phyloP scores from a whole-genome alignment of 192 early-diverging fungal genomes.

The Mortierella alpina region DNA sequence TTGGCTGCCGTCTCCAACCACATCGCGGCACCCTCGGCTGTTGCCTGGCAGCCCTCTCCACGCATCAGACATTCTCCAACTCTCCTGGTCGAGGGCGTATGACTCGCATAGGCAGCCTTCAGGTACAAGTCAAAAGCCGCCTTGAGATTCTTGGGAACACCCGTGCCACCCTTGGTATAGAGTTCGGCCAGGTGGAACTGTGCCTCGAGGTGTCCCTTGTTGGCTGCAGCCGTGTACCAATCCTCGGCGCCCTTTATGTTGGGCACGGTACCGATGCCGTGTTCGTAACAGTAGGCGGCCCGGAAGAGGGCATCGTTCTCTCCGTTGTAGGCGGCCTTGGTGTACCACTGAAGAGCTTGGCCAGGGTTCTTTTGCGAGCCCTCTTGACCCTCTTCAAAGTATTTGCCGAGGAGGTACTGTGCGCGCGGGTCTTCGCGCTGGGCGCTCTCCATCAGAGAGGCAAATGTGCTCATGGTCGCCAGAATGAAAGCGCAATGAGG shows the following conservation, averaged over 20 bases:
- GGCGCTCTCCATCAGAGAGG: conserved; percentile 52
- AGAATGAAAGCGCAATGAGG: neutral
- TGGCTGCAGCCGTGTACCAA: conserved; percentile 73
- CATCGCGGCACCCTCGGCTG: conserved; percentile 51
- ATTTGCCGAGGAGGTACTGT: conserved; percentile 81
- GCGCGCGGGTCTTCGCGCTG: conserved; percentile 65
- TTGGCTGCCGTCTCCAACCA: conserved; percentile 52
- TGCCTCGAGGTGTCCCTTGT: conserved; percentile 69
- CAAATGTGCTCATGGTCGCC: conserved; percentile 23
- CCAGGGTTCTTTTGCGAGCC: conserved; percentile 59
- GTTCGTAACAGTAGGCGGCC: conserved; percentile 75
- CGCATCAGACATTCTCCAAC: conserved; percentile 52
- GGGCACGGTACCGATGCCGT: conserved; percentile 66
- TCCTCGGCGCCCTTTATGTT: conserved; percentile 62
- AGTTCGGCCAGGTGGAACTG: conserved; percentile 65
- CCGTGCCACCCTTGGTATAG: conserved; percentile 65
- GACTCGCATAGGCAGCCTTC: conserved; percentile 64
- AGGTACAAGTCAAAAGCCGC: conserved; percentile 74
- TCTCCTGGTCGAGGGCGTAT: conserved; percentile 50
- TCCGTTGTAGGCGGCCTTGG: conserved; percentile 63
- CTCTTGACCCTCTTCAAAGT: conserved; percentile 81
- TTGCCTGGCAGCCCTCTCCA: conserved; percentile 48
- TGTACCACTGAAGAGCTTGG: conserved; percentile 71
- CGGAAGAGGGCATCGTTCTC: conserved; percentile 76
- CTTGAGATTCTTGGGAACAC: conserved; percentile 63